These are phyloP conservation scores for Exophiala alcalophila DNA, from an alignment of 2,329 filamentous ascomycete species.

Conservation along the genomic window DNA sequence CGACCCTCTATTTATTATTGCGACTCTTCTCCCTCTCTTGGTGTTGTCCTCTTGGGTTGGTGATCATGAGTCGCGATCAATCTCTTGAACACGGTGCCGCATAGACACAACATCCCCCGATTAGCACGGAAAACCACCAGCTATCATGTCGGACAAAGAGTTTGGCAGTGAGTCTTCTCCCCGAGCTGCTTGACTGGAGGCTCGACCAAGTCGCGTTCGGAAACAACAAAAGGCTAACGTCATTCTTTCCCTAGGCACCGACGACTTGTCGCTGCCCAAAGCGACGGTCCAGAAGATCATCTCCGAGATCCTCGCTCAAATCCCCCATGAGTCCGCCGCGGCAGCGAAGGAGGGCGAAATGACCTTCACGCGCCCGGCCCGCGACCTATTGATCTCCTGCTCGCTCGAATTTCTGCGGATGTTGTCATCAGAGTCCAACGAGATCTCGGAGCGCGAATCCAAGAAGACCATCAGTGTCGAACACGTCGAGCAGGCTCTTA, in stretches of 20 bases:
- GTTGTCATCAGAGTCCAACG: slow-evolving; percentile 97
- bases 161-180: slow-evolving; percentile 38
- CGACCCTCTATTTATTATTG: too few species aligned
- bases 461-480: slow-evolving; percentile 99
- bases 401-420: slow-evolving; percentile 99
- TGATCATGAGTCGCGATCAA: background rate
- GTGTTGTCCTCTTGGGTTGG: too few species aligned
- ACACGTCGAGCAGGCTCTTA: slow-evolving; percentile 91
- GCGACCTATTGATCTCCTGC: slow-evolving; percentile 94
- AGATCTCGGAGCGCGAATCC: slow-evolving; percentile 96
- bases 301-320: slow-evolving; percentile 75
- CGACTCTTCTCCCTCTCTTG: too few species aligned
- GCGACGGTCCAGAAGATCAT: slow-evolving; percentile 80
- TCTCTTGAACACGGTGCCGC: background rate
- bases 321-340: slow-evolving; percentile 36
- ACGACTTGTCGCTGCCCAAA: slow-evolving; percentile 61
- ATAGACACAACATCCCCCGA: background rate
- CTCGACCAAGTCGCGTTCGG: background rate
- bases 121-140: background rate
- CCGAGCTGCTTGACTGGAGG: background rate
- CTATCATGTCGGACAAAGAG: slow-evolving; percentile 54
- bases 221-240: slow-evolving; percentile 16
- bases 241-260: slow-evolving; percentile 44
- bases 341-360: slow-evolving; percentile 50
- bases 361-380: slow-evolving; percentile 84